Base-by-base conservation (phyloP, 352 stramenopile species). In the Elongisporangium prolatum region DNA sequence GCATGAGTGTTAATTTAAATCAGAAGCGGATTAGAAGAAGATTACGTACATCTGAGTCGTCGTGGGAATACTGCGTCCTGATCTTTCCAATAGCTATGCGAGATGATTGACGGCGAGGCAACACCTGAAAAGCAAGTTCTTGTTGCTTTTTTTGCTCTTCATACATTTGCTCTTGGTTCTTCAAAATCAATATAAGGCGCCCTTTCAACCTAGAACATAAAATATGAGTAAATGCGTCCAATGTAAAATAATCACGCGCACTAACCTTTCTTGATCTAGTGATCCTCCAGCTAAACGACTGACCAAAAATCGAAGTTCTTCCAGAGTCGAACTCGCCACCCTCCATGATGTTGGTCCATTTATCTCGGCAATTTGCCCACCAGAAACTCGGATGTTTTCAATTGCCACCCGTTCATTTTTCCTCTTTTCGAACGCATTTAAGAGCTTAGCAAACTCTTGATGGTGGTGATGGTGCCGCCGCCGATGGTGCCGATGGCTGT, bases 81-180 rank as follows among this genome's bases (percentile, higher is more conserved):
- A 95, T 91, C 61, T 75, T 84, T 4, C 73, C 73, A 10, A 93
- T 92, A 21, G 86, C 86, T 24, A 93, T 88, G 9, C 86, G 82
- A 28, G 86, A 95, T 21, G 86, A 95, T 57, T 92, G 80, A 9
- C 86, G 75, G 2, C 84, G 76, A n/a, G 86, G 84, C 28, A 95
- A 59, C 24, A 89, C 77, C 56, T 93, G 84, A 80, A 79, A 93
- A 9, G 72, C 66, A 14, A 89, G 62, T 52, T 91, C 80, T 47
- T 85, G 81, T 52, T 89, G 83, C 55, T 89, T 89, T 10, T 69
- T 60, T 18, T 75, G 61, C 63, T 91, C 64, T 18, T 84, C 66
- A 28, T 92, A 75, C 21, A 82, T 58, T 51, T 85, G 88, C 54
- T 93, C 84, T 66, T 91, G 74, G 20, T 69, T 68, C 61, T 95